phyloP scores from a whole-genome alignment of 495 filamentous ascomycete species.

The Aspergillus homomorphus region DNA sequence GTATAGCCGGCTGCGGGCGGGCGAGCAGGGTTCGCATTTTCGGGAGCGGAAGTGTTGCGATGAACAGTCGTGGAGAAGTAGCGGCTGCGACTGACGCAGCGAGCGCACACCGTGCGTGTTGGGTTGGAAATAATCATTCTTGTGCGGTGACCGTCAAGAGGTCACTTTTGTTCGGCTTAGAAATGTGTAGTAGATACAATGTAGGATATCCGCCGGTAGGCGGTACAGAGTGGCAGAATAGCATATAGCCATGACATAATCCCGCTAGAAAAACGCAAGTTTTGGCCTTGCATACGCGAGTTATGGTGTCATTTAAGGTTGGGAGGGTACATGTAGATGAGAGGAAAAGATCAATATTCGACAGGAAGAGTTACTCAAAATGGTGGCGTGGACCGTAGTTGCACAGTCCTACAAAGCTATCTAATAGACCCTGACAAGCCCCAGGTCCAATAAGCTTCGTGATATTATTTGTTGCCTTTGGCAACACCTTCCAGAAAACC shows the following conservation, averaged over 20 bases:
- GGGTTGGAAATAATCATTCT: constrained; percentile 35
- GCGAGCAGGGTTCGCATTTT: constrained; percentile 17
- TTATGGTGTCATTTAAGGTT: no score
- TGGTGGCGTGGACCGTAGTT: not conserved
- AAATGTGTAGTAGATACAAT: not conserved
- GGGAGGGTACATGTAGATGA: no score
- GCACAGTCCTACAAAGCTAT: no score
- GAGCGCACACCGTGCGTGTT: constrained; percentile 25
- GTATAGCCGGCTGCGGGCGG: constrained; percentile 43
- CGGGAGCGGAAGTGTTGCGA: constrained; percentile 17
- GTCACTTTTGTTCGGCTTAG: constrained; percentile 6
- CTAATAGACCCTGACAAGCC: not conserved
- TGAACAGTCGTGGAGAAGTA: constrained; percentile 34
- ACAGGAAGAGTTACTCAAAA: not conserved
- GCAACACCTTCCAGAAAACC: constrained; percentile 68
- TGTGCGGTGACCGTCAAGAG: constrained; percentile 1
- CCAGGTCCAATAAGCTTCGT: not conserved
- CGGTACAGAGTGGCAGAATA: not conserved
- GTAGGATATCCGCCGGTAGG: not conserved
- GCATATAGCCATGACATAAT: not conserved
- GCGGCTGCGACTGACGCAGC: constrained; percentile 25
- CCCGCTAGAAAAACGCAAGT: no score
- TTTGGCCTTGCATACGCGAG: no score
- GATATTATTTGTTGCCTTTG: constrained; percentile 36
- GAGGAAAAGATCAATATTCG: not conserved